Conservation (phyloP, 352 stramenopile species). For the Pythium aphanidermatum region DNA sequence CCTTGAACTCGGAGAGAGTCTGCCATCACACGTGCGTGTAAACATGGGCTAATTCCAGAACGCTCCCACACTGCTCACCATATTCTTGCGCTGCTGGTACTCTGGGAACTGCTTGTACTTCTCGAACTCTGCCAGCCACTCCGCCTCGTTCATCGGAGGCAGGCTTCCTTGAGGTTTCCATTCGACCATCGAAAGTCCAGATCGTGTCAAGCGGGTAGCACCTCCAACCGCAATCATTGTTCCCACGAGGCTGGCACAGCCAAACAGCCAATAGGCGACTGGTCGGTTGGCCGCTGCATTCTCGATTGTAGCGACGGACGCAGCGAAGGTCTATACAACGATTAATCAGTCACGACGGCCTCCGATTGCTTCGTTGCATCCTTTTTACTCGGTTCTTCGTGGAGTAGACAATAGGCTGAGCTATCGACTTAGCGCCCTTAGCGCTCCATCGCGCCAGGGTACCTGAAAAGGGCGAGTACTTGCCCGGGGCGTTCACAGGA, state of each 20-base stretch:
- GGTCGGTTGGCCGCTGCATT: slow-evolving; percentile 80
- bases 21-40: slow-evolving; percentile 14
- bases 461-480: slow-evolving; percentile 23
- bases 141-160: slow-evolving; percentile 87
- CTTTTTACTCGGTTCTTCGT: slow-evolving; percentile 54
- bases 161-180: slow-evolving; percentile 95
- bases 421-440: slow-evolving; percentile 28
- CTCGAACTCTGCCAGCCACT: slow-evolving; percentile 97
- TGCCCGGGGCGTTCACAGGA: slow-evolving; percentile 22
- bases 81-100: slow-evolving; percentile 93
- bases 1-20: slow-evolving; percentile 98
- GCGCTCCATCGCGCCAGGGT: slow-evolving; percentile 24
- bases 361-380: neutral
- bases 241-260: slow-evolving; percentile 91
- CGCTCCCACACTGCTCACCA: slow-evolving; percentile 32
- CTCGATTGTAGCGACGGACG: slow-evolving; percentile 57
- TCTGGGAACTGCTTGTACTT: slow-evolving; percentile 98
- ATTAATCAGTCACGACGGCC: neutral
- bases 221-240: slow-evolving; percentile 98
- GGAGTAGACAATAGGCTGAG: slow-evolving; percentile 54
- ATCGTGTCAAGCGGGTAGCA: slow-evolving; percentile 96
- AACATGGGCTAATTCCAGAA: neutral
- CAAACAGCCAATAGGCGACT: slow-evolving; percentile 94
- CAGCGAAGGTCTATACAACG: slow-evolving; percentile 39
- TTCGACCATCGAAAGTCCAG: slow-evolving; percentile 95